A percentile compares a stretch with the other conserved stretches of the same genome.
Evolutionary conservation across 75 land plant species (phyloP).

Genomic region (Gnetum montanum): DNA sequence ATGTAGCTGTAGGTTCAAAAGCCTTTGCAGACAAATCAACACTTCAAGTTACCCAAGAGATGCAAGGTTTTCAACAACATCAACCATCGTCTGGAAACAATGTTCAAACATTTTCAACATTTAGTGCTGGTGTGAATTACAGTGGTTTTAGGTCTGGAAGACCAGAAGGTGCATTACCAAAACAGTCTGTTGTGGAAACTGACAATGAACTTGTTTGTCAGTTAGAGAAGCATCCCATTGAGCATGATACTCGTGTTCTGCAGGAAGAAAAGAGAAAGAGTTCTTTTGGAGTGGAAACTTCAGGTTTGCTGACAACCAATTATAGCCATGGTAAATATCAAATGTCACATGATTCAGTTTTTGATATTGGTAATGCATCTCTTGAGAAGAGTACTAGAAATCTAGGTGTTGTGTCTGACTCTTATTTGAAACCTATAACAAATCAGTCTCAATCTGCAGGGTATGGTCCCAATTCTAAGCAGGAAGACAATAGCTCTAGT

Average conservation of each 20-base stretch:
- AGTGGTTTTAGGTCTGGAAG: neutral
- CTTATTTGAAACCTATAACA: constrained; percentile 17
- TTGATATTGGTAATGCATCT: neutral
- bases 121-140: neutral
- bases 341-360: neutral
- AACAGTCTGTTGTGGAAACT: neutral
- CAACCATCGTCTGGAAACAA: neutral
- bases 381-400: neutral
- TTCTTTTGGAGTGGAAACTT: neutral
- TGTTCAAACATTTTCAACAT: neutral
- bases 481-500: neutral
- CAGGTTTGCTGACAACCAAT: neutral
- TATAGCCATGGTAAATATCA: neutral
- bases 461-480: neutral
- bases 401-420: constrained; percentile 20
- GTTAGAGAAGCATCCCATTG: neutral
- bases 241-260: neutral
- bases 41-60: neutral
- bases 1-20: neutral
- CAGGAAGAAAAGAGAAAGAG: neutral
- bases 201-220: neutral
- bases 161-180: neutral
- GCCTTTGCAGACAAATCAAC: neutral
- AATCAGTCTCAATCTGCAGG: constrained; percentile 10
- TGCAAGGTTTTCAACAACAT: neutral